These are phyloP conservation scores for Sugiyamaella neomexicana DNA, from an alignment of 1,139 yeast genomes.

Conservation along the genomic window DNA sequence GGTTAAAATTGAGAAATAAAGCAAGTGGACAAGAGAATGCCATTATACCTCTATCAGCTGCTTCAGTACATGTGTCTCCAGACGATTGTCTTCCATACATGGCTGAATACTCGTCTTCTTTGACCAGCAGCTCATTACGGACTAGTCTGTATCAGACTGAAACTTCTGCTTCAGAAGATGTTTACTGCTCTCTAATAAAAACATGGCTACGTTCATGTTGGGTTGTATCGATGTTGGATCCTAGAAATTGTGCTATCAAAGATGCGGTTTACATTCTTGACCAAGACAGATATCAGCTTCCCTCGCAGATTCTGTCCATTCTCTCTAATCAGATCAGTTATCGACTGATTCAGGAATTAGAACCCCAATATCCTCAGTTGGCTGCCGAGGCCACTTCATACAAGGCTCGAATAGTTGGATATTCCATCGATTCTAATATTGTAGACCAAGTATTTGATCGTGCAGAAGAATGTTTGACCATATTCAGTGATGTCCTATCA, in stretches of 20 bases:
- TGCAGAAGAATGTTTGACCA: constrained; percentile 8
- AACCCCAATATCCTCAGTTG: constrained; percentile 24
- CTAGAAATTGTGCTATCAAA: constrained; percentile 17
- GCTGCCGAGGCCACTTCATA: constrained; percentile 15
- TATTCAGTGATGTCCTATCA: constrained; percentile 6
- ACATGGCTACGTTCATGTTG: constrained; percentile 38
- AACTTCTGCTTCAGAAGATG: constrained; percentile 17
- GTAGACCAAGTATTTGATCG: constrained; percentile 9
- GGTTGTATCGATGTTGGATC: constrained; percentile 31
- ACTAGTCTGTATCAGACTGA: neutral
- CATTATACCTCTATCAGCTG: constrained; percentile 11
- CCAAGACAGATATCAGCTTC: constrained; percentile 23
- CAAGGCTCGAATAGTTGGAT: constrained; percentile 8
- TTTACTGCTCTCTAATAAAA: constrained; percentile 33
- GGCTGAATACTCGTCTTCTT: no score
- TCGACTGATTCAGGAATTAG: constrained; percentile 24
- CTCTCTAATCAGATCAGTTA: constrained; percentile 23
- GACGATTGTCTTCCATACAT: constrained; percentile 30
- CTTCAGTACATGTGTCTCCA: constrained; percentile 23
- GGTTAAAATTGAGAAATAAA: constrained; percentile 23
- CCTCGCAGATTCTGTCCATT: constrained; percentile 22
- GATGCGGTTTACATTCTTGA: constrained; percentile 26
- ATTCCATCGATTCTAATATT: neutral
- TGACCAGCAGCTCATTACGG: no score
- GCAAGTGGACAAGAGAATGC: constrained; percentile 12